A percentile compares a stretch with the other conserved stretches of the same genome.
Evolutionary conservation across 2,329 filamentous ascomycete species (phyloP).

Genomic region (Atkinsonella texensis): DNA sequence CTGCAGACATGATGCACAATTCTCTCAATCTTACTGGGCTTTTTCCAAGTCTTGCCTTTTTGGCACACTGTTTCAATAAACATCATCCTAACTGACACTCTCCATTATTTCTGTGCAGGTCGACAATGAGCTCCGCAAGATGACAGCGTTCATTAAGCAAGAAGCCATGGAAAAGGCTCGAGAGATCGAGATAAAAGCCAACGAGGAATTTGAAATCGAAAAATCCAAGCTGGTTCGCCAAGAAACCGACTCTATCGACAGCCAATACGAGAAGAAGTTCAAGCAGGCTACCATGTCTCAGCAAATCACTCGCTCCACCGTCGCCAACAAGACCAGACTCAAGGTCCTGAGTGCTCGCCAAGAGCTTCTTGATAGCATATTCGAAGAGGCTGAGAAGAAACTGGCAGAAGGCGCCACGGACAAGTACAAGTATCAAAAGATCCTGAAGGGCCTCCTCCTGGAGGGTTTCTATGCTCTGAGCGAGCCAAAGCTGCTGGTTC

Average conservation of each 20-base stretch:
- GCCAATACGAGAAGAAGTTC: constrained; percentile 94
- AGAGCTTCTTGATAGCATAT: constrained; percentile 81
- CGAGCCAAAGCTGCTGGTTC: constrained; percentile 64
- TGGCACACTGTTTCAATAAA: not conserved
- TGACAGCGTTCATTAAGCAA: constrained; percentile 99
- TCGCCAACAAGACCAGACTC: constrained; percentile 91
- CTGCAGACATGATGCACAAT: constrained; percentile 9
- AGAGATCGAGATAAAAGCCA: constrained; percentile 96
- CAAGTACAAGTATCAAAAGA: constrained; percentile 59
- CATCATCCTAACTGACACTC: not conserved
- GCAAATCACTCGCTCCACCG: constrained; percentile 93
- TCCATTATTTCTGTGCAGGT: constrained; percentile 47
- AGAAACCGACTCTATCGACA: constrained; percentile 87
- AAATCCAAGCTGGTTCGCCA: constrained; percentile 97
- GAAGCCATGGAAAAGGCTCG: constrained; percentile 94
- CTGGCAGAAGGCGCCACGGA: constrained; percentile 55
- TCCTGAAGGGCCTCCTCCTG: constrained; percentile 70
- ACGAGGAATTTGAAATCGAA: constrained; percentile 98
- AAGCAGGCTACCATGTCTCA: constrained; percentile 97
- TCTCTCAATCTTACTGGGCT: not conserved
- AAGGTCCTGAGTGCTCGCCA: constrained; percentile 79
- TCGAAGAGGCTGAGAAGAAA: constrained; percentile 66
- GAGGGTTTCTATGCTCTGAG: constrained; percentile 83
- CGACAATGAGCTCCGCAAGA: constrained; percentile 97
- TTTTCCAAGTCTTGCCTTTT: not conserved